phyloP scores from a whole-genome alignment of 2,329 filamentous ascomycete genomes.

The Sporothrix phasma region DNA sequence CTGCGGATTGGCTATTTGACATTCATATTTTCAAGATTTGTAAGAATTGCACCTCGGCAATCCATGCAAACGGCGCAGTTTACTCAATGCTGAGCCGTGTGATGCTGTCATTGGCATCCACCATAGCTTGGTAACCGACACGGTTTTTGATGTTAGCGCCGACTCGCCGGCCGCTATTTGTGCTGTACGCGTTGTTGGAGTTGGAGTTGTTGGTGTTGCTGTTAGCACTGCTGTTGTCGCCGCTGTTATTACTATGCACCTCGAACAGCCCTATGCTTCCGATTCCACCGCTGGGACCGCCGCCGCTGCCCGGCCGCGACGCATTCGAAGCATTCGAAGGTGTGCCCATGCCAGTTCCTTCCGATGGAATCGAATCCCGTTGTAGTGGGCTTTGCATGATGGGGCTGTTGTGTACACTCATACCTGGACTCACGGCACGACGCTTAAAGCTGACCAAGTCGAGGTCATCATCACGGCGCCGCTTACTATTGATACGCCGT shows the following conservation, averaged over 20 bases:
- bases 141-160: conserved; percentile 41
- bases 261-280: conserved; percentile 13
- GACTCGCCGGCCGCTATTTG: background rate
- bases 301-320: conserved; percentile 40
- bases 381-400: conserved; percentile 76
- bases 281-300: conserved; percentile 18
- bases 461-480: conserved; percentile 73
- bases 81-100: conserved; percentile 97
- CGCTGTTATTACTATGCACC: conserved; percentile 30
- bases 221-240: conserved; percentile 33
- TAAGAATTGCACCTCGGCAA: background rate
- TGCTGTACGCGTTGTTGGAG: conserved; percentile 35
- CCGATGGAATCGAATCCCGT: conserved; percentile 60
- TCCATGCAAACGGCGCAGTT: background rate
- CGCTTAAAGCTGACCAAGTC: conserved; percentile 83
- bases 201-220: conserved; percentile 33
- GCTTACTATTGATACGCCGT: conserved; percentile 67
- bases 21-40: no score
- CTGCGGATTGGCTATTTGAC: no score
- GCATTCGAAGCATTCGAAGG: background rate
- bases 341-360: conserved; percentile 47
- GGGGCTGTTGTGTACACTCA: conserved; percentile 85
- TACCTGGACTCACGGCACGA: conserved; percentile 79
- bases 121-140: conserved; percentile 84
- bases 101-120: conserved; percentile 84